Percentiles rank a stretch among this genome's conserved stretches.
phyloP scores from a whole-genome alignment of 2,329 filamentous ascomycete species.

The Aspergillus ochraceus region DNA sequence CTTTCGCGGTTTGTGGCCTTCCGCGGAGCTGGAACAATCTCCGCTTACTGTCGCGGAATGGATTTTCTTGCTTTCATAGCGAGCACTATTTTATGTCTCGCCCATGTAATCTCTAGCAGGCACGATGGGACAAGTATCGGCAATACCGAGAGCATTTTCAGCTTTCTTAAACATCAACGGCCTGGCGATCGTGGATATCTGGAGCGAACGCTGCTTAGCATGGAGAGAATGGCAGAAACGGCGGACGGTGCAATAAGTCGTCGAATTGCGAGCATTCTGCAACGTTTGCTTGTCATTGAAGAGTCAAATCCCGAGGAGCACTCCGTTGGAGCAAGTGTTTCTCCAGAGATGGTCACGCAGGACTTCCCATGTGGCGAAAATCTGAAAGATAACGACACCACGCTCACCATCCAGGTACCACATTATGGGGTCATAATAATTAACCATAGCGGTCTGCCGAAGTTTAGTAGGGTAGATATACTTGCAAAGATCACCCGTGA shows the following conservation, averaged over 20 bases:
- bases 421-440: not conserved
- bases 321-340: not conserved
- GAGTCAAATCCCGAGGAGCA: not conserved
- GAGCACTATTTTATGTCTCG: not conserved
- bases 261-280: not conserved
- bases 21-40: not conserved
- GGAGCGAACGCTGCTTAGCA: not conserved
- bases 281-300: not conserved
- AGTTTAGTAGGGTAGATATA: no score
- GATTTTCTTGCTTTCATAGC: not conserved
- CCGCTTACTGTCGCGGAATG: not conserved
- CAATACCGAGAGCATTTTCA: not conserved
- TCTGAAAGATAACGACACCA: not conserved
- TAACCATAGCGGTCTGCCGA: not conserved
- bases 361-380: not conserved
- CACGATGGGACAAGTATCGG: not conserved
- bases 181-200: not conserved
- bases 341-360: not conserved
- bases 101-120: not conserved
- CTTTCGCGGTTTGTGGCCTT: not conserved
- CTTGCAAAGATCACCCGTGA: no score
- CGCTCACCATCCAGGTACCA: not conserved
- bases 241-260: not conserved
- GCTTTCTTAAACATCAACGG: not conserved
- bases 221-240: not conserved